These are phyloP conservation scores for Bonia amplexicaulis DNA, from an alignment of 176 grass and related monocot genomes.

Conservation along the genomic window DNA sequence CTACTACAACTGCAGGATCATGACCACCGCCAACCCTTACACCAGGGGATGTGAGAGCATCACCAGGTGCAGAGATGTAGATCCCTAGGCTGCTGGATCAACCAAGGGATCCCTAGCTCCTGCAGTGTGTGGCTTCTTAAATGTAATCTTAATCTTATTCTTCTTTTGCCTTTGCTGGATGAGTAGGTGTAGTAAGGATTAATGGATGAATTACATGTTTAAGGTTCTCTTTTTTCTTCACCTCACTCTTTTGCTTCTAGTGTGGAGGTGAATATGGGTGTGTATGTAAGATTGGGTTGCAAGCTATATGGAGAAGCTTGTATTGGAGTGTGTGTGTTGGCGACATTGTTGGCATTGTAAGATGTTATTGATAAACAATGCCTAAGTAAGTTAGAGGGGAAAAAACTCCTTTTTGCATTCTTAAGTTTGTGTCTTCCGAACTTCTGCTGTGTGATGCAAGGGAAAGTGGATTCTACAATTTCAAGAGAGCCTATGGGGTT, in stretches of 20 bases:
- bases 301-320: neutral
- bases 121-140: neutral
- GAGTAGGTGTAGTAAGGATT: constrained; percentile 15
- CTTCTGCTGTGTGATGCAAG: neutral
- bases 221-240: neutral
- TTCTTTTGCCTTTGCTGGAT: constrained; percentile 5
- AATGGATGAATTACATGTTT: constrained; percentile 4
- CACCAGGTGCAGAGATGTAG: constrained; percentile 65
- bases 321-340: neutral
- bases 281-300: neutral
- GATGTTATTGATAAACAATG: constrained; percentile 1
- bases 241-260: neutral
- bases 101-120: neutral
- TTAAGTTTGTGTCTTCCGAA: neutral
- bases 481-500: neutral
- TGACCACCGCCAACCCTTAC: constrained; percentile 74
- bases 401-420: neutral
- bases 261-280: neutral
- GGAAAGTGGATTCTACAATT: neutral
- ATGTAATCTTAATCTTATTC: neutral
- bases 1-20: constrained; percentile 92
- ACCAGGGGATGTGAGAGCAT: constrained; percentile 82
- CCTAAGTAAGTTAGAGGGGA: neutral
- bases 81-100: constrained; percentile 20
- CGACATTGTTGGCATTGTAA: neutral